Conservation (phyloP, 1,284 basidiomycete genomes). For the Stygiomarasmius scandens region DNA sequence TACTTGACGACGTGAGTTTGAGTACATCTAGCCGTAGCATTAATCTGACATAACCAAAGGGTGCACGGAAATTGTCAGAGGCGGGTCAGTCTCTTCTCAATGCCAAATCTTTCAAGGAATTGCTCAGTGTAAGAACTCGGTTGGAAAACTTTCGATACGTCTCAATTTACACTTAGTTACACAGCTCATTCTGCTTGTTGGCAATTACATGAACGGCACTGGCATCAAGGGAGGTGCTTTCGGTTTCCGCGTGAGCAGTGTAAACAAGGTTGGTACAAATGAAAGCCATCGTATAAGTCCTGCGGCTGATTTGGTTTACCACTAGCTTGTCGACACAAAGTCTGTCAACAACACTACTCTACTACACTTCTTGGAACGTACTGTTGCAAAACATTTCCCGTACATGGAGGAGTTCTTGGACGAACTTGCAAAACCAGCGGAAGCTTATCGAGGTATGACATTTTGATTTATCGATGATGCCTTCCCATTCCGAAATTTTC, state of each 20-base stretch:
- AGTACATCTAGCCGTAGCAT: not conserved
- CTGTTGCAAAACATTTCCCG: constrained; percentile 86
- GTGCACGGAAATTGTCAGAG: constrained; percentile 77
- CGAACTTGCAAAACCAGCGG: constrained; percentile 87
- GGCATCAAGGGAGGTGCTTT: constrained; percentile 97
- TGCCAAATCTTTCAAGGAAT: constrained; percentile 84
- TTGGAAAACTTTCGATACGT: constrained; percentile 1
- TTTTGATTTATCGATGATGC: not conserved
- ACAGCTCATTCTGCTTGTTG: constrained; percentile 90
- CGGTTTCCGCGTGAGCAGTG: constrained; percentile 96
- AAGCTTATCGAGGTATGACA: constrained; percentile 85
- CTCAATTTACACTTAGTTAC: constrained; percentile 18
- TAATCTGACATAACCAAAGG: constrained; percentile 42
- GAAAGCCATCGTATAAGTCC: no score
- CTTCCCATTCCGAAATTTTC: constrained; percentile 13
- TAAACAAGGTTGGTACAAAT: constrained; percentile 99
- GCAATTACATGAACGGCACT: constrained; percentile 98
- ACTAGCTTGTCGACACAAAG: constrained; percentile 97
- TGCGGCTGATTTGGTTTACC: no score
- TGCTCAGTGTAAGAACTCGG: constrained; percentile 67
- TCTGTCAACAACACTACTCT: constrained; percentile 92
- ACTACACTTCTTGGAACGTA: constrained; percentile 92
- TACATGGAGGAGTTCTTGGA: constrained; percentile 88
- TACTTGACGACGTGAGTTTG: constrained; percentile 61
- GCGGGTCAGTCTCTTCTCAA: constrained; percentile 78